A percentile compares a stretch with the other conserved stretches of the same genome.
These are phyloP conservation scores for Daphne laureola DNA, from an alignment of 441 rosid genomes.

Conservation along the genomic window DNA sequence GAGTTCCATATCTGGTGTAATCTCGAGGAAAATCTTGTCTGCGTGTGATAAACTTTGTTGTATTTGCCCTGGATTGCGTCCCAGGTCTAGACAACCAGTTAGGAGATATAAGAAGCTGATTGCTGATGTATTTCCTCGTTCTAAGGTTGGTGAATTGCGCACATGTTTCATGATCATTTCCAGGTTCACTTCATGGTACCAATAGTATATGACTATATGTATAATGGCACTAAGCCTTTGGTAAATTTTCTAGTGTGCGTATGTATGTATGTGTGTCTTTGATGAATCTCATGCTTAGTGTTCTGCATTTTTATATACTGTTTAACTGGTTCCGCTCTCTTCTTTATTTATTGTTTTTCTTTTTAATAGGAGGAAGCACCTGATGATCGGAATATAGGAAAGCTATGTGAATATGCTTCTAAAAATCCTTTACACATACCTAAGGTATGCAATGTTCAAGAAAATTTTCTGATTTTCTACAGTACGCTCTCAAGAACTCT, in stretches of 20 bases:
- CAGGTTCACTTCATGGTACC: too few relatives aligned
- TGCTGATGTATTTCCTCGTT: constrained; percentile 72
- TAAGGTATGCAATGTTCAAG: constrained; percentile 41
- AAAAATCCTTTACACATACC: constrained; percentile 92
- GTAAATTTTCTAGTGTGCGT: too few relatives aligned
- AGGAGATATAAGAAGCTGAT: constrained; percentile 98
- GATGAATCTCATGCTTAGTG: too few relatives aligned
- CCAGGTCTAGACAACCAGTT: constrained; percentile 97
- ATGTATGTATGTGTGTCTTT: too few relatives aligned
- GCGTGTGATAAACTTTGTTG: constrained; percentile 88
- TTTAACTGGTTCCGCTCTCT: too few relatives aligned
- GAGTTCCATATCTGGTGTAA: constrained; percentile 63
- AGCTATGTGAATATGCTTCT: constrained; percentile 88
- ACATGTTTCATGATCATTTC: too few relatives aligned
- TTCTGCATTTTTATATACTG: too few relatives aligned
- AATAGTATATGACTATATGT: too few relatives aligned
- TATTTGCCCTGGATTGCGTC: constrained; percentile 79
- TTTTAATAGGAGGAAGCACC: constrained; percentile 74
- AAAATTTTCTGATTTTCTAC: too few relatives aligned
- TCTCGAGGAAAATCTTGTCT: constrained; percentile 91
- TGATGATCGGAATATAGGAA: constrained; percentile 82
- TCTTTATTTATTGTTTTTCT: too few relatives aligned
- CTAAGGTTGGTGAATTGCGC: constrained; percentile 41
- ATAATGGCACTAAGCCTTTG: too few relatives aligned
- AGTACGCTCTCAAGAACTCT: too few relatives aligned